Base-by-base conservation (phyloP, 495 filamentous ascomycete genomes). In the Aspergillus egyptiacus region DNA sequence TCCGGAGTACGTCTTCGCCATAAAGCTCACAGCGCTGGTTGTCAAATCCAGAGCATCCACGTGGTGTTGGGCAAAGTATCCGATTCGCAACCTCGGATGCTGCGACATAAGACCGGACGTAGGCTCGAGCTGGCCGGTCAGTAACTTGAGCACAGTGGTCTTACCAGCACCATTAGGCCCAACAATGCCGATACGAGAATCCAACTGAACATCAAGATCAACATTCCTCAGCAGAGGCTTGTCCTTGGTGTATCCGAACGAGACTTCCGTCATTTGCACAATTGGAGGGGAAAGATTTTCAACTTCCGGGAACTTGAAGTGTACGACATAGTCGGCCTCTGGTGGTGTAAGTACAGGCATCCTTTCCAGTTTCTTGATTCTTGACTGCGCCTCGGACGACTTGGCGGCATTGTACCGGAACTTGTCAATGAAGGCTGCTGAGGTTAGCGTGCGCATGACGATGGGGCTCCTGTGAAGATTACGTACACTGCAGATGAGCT, bases 391-490 rank as follows among this genome's bases (percentile, higher is more conserved):
- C 73, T 99, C 93, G 13, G 91, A 95, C 0, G 94, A 96, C 63
- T 99, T 99, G 59, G 94, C 93, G 11, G 93, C 93, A 63, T 99
- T 99, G 80, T 99, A 99, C 22, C 93, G 83, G 79, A 99, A 97
- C 69, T 99, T 99, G 76, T 99, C 93, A 68, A 99, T 97, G 70
- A 99, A 99, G 25, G 87, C 84, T 77, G 78, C 28, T 43, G 7
- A 19, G 17, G 46, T 59, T 24, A 59, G 56, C 11, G 33, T 30
- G 17, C 6, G 9, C 15, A 17, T 10, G 13, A 35, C 6, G 46
- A 10, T 45, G 20, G 30, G 38, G 14, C 45, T 24, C 19, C 9
- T 19, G 13, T 23, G 49, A 39, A 10, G 14, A 14, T 31, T 18
- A 47, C 67, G 33, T 51, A 73, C 70, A 69, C 76, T 85, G 83